Conservation (phyloP, 345 rosid genomes). For the Lumnitzera racemosa region DNA sequence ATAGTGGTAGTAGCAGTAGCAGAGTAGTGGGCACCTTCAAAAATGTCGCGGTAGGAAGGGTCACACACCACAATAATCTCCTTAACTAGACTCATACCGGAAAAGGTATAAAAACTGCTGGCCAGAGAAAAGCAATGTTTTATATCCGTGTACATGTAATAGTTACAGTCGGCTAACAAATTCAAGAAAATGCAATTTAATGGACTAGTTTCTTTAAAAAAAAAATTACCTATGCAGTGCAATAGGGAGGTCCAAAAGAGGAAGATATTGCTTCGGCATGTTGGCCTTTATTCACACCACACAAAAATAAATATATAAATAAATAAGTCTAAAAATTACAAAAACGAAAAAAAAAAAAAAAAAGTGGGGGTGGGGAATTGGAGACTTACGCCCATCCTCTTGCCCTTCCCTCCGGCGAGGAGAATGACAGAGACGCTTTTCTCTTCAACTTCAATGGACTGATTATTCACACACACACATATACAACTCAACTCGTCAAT, state of each 20-base stretch:
- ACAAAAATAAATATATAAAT: not conserved
- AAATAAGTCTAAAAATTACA: not conserved
- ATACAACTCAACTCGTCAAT: too few relatives aligned
- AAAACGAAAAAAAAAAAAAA: not conserved
- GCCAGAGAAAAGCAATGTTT: not conserved
- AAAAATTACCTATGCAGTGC: conserved; percentile 76
- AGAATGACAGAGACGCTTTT: conserved; percentile 78
- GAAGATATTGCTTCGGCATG: conserved; percentile 98
- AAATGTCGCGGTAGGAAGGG: conserved; percentile 78
- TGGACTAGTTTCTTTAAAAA: too few relatives aligned
- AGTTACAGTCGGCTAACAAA: not conserved
- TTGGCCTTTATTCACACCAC: conserved; percentile 48
- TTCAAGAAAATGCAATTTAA: not conserved
- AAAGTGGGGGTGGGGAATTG: not conserved
- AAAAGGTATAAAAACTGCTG: conserved; percentile 74
- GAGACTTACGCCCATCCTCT: conserved; percentile 80
- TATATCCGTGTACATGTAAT: not conserved
- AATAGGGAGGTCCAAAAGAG: conserved; percentile 85
- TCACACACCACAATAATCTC: conserved; percentile 96
- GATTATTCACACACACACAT: too few relatives aligned
- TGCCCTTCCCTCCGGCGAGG: conserved; percentile 91
- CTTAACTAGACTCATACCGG: conserved; percentile 68
- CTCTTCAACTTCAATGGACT: conserved; percentile 38
- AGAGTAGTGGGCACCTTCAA: conserved; percentile 50
- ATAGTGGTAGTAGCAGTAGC: not conserved